Evolutionary conservation across 495 filamentous ascomycete species (phyloP).

Genomic region (Lasiosphaeria hispida): DNA sequence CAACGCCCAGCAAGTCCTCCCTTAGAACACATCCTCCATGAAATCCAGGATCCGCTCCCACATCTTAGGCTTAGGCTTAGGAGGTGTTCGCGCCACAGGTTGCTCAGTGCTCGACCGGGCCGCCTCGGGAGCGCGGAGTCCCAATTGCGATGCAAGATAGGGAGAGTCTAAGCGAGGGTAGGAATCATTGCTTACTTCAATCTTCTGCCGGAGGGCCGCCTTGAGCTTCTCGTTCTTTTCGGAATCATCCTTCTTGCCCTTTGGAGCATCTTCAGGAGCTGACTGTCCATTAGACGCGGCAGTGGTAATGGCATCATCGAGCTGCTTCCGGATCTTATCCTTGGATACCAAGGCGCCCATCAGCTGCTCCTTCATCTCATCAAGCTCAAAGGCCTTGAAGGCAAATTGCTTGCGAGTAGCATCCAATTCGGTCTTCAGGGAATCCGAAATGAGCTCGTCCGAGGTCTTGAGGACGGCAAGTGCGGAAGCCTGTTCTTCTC

Average conservation of each 20-base stretch:
- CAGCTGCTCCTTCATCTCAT: constrained; percentile 51
- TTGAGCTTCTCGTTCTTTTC: constrained; percentile 53
- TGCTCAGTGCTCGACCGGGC: no score
- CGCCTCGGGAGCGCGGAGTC: not conserved
- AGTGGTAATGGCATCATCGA: constrained; percentile 36
- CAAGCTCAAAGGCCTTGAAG: constrained; percentile 41
- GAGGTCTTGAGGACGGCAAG: constrained; percentile 52
- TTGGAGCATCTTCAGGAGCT: constrained; percentile 20
- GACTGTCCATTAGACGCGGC: constrained; percentile 6
- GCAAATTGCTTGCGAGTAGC: constrained; percentile 43
- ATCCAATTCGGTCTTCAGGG: constrained; percentile 51
- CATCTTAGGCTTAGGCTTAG: not conserved
- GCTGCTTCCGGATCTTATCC: constrained; percentile 51
- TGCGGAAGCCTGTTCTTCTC: constrained; percentile 44
- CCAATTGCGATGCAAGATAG: constrained; percentile 2
- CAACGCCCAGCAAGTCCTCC: no score
- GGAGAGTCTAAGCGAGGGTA: constrained; percentile 11
- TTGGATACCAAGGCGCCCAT: constrained; percentile 51
- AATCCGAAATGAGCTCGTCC: constrained; percentile 51
- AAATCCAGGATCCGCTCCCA: no score
- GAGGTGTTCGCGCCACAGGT: not conserved
- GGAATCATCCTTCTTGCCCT: constrained; percentile 46
- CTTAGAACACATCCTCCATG: no score
- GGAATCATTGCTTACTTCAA: constrained; percentile 41
- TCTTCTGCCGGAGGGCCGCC: constrained; percentile 44